These are phyloP conservation scores for Macrophomina tecta DNA, from an alignment of 2,329 filamentous ascomycete genomes.

Conservation along the genomic window DNA sequence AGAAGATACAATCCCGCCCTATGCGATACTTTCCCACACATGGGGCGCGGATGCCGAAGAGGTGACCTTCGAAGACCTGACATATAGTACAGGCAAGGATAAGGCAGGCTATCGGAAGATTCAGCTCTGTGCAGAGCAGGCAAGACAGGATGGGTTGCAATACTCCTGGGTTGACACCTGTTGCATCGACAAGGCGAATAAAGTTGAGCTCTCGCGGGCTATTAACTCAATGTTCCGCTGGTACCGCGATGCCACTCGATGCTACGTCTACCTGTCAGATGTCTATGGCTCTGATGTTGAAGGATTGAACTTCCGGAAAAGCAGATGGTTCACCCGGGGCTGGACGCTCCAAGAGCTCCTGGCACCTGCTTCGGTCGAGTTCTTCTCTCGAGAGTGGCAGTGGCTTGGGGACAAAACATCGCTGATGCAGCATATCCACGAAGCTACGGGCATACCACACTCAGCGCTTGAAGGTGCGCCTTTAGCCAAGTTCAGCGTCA, in stretches of 20 bases:
- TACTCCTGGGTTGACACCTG: constrained; percentile 36
- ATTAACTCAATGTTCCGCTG: constrained; percentile 34
- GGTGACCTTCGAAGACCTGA: background rate
- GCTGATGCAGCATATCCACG: constrained; percentile 1
- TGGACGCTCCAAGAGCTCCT: constrained; percentile 30
- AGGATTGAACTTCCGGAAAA: background rate
- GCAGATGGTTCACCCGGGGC: constrained; percentile 28
- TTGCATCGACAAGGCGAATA: constrained; percentile 32
- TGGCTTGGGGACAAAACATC: constrained; percentile 11
- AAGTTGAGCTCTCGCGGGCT: constrained; percentile 30
- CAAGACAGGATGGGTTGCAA: background rate
- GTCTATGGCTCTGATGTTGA: background rate
- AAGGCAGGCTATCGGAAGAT: constrained; percentile 9
- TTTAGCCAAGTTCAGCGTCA: background rate
- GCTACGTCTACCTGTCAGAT: constrained; percentile 31
- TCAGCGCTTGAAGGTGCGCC: background rate
- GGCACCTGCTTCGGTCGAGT: constrained; percentile 19
- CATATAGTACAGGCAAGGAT: background rate
- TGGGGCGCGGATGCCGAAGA: constrained; percentile 20
- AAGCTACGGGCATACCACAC: background rate
- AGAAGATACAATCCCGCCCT: background rate
- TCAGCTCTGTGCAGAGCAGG: background rate
- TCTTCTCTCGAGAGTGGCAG: constrained; percentile 18
- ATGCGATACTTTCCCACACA: constrained; percentile 28
- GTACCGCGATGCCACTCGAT: constrained; percentile 31